Conservation (phyloP, 73 alveolate species). For the Tetrahymena borealis region DNA sequence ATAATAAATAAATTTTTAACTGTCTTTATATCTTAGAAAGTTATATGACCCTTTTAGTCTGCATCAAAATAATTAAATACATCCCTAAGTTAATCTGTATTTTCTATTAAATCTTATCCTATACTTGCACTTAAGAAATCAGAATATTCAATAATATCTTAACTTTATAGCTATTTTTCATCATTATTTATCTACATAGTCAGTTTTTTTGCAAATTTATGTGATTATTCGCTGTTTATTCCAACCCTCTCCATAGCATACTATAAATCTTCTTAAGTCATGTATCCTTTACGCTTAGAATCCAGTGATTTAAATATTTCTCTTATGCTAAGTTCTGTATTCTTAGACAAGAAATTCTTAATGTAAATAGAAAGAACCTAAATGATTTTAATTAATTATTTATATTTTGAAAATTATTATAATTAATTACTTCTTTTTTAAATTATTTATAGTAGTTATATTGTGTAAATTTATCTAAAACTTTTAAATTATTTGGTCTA, state of each 20-base stretch:
- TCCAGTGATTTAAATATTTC: background rate
- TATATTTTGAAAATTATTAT: background rate
- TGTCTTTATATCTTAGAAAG: background rate
- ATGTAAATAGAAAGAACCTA: background rate
- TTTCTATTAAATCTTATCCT: background rate
- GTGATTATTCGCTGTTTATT: background rate
- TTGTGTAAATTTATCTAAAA: slow-evolving; percentile 4
- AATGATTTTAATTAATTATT: background rate
- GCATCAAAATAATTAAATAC: background rate
- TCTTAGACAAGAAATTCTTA: background rate
- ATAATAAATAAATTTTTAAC: background rate
- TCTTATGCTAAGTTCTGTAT: background rate
- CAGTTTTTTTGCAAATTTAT: background rate
- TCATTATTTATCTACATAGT: background rate
- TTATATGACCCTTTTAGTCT: background rate
- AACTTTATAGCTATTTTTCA: background rate
- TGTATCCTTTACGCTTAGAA: background rate
- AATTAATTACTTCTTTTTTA: slow-evolving; percentile 7
- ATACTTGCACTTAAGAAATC: background rate
- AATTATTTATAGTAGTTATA: background rate
- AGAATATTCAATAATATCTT: background rate
- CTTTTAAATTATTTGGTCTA: slow-evolving; percentile 6
- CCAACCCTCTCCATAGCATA: background rate
- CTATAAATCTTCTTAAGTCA: background rate
- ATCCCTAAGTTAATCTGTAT: background rate